Evolutionary conservation across 2,329 filamentous ascomycete species (phyloP), one percentile per base, ranked within the genome.

Genomic region (Penicillium aurantiogriseum): DNA sequence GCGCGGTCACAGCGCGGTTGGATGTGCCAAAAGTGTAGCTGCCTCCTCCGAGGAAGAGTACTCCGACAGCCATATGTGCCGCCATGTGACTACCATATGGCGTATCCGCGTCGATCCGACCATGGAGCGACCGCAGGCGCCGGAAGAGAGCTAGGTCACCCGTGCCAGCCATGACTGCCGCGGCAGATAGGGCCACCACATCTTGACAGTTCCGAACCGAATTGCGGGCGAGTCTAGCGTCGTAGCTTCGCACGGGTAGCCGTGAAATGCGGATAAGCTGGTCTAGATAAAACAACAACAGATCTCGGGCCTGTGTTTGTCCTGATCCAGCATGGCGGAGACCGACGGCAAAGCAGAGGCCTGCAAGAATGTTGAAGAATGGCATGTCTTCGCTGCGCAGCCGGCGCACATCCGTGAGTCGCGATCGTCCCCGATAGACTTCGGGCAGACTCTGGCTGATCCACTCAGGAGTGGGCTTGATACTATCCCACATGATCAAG

Each of bases 81-180:
- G 94, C 94, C 65, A 99, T 84, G 70, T 99, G 93, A 54, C 91
- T 96, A 45, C 94, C 94, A 69, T 97, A 99, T 0, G 92, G 88
- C 0, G 89, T 93, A 38, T 94, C 90, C 1, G 84, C 79, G 57
- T 96, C 90, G 52, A 92, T 87, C 17, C 92, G 87, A 23, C 92
- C 93, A 71, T 99, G 95, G 39, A 99, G 83, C 17, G 90, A 86
- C 17, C 94, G 88, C 33, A 99, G 81, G 15, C 93, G 88, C 23
- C 94, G 88, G 67, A 97, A 89, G 1, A 96, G 87, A 2, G 85
- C 78, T 21, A 99, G 79, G 69, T 99, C 95, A 39, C 95, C 94
- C 0, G 92, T 96, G 29, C 94, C 94, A 6, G 95, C 92, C 93
- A 97, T 97, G 51, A 97, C 91, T 2, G 89, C 91, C 0, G 94